Evolutionary conservation across 257 asterid genomes (phyloP), one percentile per base, ranked within the genome.

Genomic region (Nicotiana sylvestris): DNA sequence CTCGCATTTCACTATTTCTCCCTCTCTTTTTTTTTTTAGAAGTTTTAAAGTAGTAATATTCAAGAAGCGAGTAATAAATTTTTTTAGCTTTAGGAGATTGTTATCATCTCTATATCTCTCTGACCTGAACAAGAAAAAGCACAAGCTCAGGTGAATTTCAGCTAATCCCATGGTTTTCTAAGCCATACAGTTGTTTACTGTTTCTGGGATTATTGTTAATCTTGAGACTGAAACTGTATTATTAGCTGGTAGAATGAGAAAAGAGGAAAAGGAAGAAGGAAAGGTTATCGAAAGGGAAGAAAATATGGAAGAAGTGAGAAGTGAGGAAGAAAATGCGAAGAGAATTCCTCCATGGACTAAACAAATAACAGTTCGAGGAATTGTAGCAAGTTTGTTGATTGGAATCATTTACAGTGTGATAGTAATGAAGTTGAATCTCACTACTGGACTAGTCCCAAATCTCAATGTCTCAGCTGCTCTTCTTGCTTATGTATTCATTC

Each of bases 381-480:
- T 91, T 21, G 74, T 92, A 0, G 97, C 93, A 2, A 93, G 98
- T 88, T 72, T 90, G 56, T 4, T 91, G 4, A 92, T 93, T 55
- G 98, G 98, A 30, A 74, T 88, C 3, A 82, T 95, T 51, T 95
- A 91, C 82, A 93, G 98, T 81, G 85, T 91, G 53, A 92, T 95
- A 16, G 93, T 89, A 49, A 91, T 87, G 96, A 95, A 95, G 89
- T 91, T 95, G 16, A 88, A 89, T 81, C 96, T 95, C 49, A 82
- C 97, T 29, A 93, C 95, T 1, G 98, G 98, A 39, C 92, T 95
- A 33, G 92, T 92, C 51, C 98, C 98, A 2, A 95, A 93, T 81
- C 95, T 95, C 66, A 93, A 92, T 78, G 97, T 95, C 69, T 95
- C 98, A n/a, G 98, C 97, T 72, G 97, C 98, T 39, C 92, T 95